These are phyloP conservation scores for Leucocoprinus sp. DNA, from an alignment of 768 basidiomycete species.

Conservation along the genomic window DNA sequence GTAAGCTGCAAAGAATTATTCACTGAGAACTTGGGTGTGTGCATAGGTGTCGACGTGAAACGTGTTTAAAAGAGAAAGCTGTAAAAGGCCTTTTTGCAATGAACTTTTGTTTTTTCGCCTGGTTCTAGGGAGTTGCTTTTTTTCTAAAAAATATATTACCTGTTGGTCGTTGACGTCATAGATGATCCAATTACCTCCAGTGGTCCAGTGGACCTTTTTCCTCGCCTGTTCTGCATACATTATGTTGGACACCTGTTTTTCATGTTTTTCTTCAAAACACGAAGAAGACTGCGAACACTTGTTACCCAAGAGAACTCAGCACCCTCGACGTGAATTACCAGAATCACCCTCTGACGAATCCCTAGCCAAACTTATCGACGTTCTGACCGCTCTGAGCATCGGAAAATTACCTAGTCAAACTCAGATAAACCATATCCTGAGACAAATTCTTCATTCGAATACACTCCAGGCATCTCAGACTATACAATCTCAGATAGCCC, in stretches of 20 bases:
- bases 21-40: no score
- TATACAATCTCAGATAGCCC: background rate
- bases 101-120: no score
- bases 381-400: conserved; percentile 26
- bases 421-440: conserved; percentile 23
- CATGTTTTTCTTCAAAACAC: conserved; percentile 14
- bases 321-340: background rate
- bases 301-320: conserved; percentile 10
- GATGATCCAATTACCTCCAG: background rate
- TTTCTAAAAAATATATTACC: no score
- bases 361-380: conserved; percentile 22
- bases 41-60: no score
- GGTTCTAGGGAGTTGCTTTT: no score
- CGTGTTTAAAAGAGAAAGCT: no score
- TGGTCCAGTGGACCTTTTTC: background rate
- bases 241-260: conserved; percentile 16
- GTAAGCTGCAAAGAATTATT: no score
- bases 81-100: no score
- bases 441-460: conserved; percentile 19
- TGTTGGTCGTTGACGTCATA: background rate
- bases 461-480: conserved; percentile 16
- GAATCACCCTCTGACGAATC: background rate
- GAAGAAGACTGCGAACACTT: conserved; percentile 17
- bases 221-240: conserved; percentile 11
- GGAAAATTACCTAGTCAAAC: conserved; percentile 34